These are phyloP conservation scores for Waltergamsia citrina DNA, from an alignment of 2,329 filamentous ascomycete species.

Conservation along the genomic window DNA sequence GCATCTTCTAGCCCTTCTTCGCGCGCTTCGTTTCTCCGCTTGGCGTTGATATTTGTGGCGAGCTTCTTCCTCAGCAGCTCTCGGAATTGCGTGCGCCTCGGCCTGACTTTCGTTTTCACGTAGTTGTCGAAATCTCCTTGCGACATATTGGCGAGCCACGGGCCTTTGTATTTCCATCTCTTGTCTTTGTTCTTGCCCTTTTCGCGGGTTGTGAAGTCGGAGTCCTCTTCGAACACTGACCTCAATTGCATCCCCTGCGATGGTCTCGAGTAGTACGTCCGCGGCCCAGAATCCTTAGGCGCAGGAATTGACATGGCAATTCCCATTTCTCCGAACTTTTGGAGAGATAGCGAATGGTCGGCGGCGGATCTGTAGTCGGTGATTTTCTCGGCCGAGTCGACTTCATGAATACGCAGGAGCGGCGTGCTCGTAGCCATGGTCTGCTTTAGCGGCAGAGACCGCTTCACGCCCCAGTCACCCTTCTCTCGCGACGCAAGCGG, in stretches of 20 bases:
- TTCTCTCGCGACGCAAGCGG: conserved; percentile 60
- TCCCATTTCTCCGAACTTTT: conserved; percentile 79
- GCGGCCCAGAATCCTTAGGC: conserved; percentile 4
- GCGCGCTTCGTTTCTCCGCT: conserved; percentile 24
- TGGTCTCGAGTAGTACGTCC: background rate
- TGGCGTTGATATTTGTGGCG: conserved; percentile 32
- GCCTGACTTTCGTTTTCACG: conserved; percentile 42
- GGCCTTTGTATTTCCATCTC: conserved; percentile 59
- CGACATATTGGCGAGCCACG: conserved; percentile 55
- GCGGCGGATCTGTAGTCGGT: conserved; percentile 80
- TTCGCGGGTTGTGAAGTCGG: conserved; percentile 40
- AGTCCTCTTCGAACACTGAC: conserved; percentile 51
- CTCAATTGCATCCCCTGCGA: background rate
- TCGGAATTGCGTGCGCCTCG: conserved; percentile 44
- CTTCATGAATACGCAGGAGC: conserved; percentile 62
- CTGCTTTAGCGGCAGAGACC: conserved; percentile 67
- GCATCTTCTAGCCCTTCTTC: conserved; percentile 24
- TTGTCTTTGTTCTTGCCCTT: conserved; percentile 23
- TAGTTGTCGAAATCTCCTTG: conserved; percentile 51
- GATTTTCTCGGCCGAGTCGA: conserved; percentile 80
- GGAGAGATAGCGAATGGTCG: conserved; percentile 70
- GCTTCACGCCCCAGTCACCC: conserved; percentile 91
- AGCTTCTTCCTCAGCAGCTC: conserved; percentile 39
- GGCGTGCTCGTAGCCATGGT: conserved; percentile 66
- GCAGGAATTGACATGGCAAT: conserved; percentile 55